Evolutionary conservation across 129 eudicot species (phyloP), one percentile per base, ranked within the genome.

Genomic region (Tagetes patula): DNA sequence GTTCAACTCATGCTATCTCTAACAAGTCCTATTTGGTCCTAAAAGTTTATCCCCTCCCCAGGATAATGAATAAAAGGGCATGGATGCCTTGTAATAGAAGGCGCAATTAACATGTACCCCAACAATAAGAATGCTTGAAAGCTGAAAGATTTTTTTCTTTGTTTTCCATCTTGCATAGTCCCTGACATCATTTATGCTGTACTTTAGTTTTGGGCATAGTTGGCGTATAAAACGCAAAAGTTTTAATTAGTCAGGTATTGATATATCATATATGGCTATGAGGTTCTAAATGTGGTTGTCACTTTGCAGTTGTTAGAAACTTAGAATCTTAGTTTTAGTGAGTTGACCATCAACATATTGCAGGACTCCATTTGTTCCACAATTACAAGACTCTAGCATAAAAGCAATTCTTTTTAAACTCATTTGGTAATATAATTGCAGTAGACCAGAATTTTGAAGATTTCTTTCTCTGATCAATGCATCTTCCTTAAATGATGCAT

Each of bases 401-500:
- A 59, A 59, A 33, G 65, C 40, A 59, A 33, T 4, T 59, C n/a
- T 70, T 49, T 53, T 37, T 41, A 4, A 5, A 52, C 9, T 59
- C 41, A 59, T 59, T 59, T 59, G 65, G 40, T 32, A 59, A 33
- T 34, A 34, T 9, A 33, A 4, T 4, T 60, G 43, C 3, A 33
- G 42, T 4, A 60, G 41, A 34, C 12, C 30, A 56, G 30, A 30
- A 56, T 56, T 54, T 47, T 56, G 13, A 56, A 56, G 38, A 56
- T 56, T 4, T 60, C 43, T 10, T 33, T 60, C 8, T 60, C 27
- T 60, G 66, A 33, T 36, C 5, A 60, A 60, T 9, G 65, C 48
- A 39, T 71, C 45, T 71, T 37, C 75, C 65, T 71, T 53, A 39
- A 14, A 10, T 70, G 65, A 43, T 38, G 36, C 75, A 38, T 70